Evolutionary conservation across 176 grass and related monocot genomes (phyloP).

Genomic region (Carex littledalei): DNA sequence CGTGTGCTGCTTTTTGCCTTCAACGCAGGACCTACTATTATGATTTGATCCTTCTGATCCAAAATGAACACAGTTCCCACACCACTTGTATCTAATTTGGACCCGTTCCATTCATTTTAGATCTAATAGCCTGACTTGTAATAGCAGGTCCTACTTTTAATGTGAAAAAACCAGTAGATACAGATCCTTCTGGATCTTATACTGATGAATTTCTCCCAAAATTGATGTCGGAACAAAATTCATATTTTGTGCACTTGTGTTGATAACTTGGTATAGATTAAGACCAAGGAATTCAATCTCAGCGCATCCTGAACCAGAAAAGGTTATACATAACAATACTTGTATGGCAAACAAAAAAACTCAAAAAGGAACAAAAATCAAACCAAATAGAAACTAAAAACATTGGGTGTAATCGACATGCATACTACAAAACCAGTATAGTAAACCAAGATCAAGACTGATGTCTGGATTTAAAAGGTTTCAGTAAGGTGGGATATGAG

Average conservation of each 20-base stretch:
- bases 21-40: background rate
- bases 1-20: background rate
- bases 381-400: background rate
- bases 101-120: background rate
- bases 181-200: background rate
- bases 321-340: background rate
- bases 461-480: conserved; percentile 3
- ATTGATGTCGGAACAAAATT: background rate
- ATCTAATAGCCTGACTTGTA: background rate
- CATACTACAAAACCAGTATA: background rate
- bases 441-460: background rate
- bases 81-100: background rate
- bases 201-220: background rate
- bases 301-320: background rate
- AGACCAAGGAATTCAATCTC: background rate
- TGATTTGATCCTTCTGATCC: background rate
- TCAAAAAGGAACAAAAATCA: background rate
- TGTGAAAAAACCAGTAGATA: background rate
- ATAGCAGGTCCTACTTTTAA: background rate
- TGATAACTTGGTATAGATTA: background rate
- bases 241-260: background rate
- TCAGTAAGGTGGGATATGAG: background rate
- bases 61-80: background rate
- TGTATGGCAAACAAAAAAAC: background rate
- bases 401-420: background rate